These are phyloP conservation scores for Fraxinus latifolia DNA, from an alignment of 305 asterid species.

Conservation along the genomic window DNA sequence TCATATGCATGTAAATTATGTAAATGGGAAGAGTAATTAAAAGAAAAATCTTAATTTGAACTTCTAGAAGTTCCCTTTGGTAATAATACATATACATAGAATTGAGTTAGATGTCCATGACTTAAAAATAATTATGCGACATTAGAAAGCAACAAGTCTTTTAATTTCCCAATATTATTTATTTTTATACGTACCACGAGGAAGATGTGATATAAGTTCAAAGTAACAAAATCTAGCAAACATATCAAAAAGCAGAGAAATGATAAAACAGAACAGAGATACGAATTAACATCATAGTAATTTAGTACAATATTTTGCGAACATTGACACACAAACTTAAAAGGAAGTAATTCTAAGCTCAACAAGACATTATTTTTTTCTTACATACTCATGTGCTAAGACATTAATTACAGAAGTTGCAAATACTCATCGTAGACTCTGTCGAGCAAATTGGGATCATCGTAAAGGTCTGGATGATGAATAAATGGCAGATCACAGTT, in stretches of 20 bases:
- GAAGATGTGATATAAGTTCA: neutral
- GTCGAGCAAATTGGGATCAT: slow-evolving; percentile 1
- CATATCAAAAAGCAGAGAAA: neutral
- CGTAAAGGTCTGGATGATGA: neutral
- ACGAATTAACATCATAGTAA: neutral
- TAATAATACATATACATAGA: no score
- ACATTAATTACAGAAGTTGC: slow-evolving; percentile 19
- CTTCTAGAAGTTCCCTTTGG: neutral
- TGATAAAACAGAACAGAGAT: neutral
- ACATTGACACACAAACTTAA: neutral
- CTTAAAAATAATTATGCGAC: neutral
- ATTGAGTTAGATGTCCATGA: no score
- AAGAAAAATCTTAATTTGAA: neutral
- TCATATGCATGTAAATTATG: neutral
- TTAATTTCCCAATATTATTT: neutral
- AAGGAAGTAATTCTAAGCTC: neutral
- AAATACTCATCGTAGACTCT: slow-evolving; percentile 24
- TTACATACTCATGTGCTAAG: no score
- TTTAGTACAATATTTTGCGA: neutral
- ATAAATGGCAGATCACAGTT: neutral
- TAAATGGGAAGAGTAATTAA: neutral
- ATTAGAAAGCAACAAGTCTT: neutral
- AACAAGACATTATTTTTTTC: neutral
- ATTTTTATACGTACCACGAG: neutral
- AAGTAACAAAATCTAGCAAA: neutral